Conservation (phyloP, 2,329 filamentous ascomycete genomes). For the Fusarium sp. region DNA sequence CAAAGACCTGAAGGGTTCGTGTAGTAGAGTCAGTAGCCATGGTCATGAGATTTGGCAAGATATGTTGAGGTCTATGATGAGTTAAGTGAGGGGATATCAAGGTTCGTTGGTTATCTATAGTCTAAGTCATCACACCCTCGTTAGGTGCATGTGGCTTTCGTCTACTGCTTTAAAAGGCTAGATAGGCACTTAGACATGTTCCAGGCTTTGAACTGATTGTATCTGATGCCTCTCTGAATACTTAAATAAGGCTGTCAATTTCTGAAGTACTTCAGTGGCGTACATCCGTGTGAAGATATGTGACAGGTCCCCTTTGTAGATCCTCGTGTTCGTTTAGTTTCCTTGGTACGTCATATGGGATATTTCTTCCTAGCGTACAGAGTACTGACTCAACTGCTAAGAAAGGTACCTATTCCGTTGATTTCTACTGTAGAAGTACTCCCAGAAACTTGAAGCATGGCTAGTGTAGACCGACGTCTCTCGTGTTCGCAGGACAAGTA, state of each 20-base stretch:
- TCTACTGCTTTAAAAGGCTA: background rate
- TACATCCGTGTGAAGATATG: background rate
- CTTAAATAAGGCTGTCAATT: too few species aligned
- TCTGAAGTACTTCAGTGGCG: background rate
- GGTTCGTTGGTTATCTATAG: background rate
- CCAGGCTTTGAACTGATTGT: background rate
- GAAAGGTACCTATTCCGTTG: too few species aligned
- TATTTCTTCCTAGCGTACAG: too few species aligned
- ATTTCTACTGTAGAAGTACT: too few species aligned
- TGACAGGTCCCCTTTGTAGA: background rate
- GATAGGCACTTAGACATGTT: background rate
- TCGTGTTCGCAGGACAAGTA: too few species aligned
- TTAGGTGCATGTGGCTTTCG: slow-evolving; percentile 31
- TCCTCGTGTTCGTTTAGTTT: background rate
- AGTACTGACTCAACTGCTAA: too few species aligned
- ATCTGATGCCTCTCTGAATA: too few species aligned
- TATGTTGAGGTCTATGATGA: background rate
- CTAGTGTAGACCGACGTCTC: too few species aligned
- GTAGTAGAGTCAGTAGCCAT: slow-evolving; percentile 26
- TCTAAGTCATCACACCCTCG: slow-evolving; percentile 1
- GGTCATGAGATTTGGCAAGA: background rate
- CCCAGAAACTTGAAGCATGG: too few species aligned
- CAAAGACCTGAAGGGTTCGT: slow-evolving; percentile 21
- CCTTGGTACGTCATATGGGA: too few species aligned
- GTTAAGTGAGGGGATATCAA: background rate